Conservation (phyloP, 2,329 filamentous ascomycete species). For the Aspergillus sojae region DNA sequence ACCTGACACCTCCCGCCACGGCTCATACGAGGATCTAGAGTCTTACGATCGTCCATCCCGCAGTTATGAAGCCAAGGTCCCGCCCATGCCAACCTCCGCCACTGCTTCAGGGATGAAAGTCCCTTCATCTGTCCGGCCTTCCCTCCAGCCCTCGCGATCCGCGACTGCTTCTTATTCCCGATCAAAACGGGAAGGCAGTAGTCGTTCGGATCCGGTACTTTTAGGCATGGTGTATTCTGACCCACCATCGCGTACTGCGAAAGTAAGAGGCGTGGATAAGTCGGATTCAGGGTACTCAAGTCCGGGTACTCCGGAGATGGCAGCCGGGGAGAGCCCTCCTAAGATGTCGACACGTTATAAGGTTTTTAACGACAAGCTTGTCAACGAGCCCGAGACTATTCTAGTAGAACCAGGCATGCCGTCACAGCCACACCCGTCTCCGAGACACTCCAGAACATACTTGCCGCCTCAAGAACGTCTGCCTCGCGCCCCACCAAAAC, state of each 20-base stretch:
- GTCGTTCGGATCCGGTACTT: constrained; percentile 30
- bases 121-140: constrained; percentile 30
- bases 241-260: constrained; percentile 36
- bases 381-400: constrained; percentile 30
- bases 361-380: constrained; percentile 28
- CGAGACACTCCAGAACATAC: constrained; percentile 30
- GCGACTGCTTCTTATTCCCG: constrained; percentile 33
- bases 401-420: constrained; percentile 30
- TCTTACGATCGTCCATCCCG: constrained; percentile 17
- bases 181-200: constrained; percentile 32
- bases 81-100: constrained; percentile 39
- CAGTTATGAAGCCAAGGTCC: constrained; percentile 29
- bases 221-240: constrained; percentile 31
- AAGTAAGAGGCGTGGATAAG: constrained; percentile 37
- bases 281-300: constrained; percentile 51
- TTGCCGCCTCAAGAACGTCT: constrained; percentile 33
- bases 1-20: constrained; percentile 34
- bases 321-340: constrained; percentile 34
- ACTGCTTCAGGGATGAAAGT: constrained; percentile 38
- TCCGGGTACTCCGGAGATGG: constrained; percentile 46
- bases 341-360: constrained; percentile 39
- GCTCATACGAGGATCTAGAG: constrained; percentile 36
- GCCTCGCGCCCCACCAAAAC: constrained; percentile 26
- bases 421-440: constrained; percentile 21
- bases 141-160: constrained; percentile 35